Conservation (phyloP, 768 basidiomycete species). For the Amanita inopinata region DNA sequence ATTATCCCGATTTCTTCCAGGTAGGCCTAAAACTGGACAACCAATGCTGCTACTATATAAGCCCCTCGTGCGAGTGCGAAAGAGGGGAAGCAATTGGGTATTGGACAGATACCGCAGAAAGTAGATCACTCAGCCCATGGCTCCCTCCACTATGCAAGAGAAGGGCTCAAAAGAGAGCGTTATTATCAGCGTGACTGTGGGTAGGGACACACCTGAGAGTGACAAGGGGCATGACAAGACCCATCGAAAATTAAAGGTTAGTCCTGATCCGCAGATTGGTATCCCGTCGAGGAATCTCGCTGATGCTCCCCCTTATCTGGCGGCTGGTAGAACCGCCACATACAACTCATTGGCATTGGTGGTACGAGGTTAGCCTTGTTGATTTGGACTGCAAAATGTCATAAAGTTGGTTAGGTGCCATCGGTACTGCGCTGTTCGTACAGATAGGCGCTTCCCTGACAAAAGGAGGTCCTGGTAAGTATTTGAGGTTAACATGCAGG, state of each 20-base stretch:
- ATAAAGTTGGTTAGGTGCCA: slow-evolving; percentile 35
- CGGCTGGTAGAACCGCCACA: slow-evolving; percentile 32
- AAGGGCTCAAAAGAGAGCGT: background rate
- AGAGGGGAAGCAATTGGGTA: no score
- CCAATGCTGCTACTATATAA: no score
- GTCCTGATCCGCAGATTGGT: background rate
- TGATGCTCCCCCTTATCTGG: no score
- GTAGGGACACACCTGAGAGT: background rate
- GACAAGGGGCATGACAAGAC: slow-evolving; percentile 20
- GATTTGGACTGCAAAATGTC: slow-evolving; percentile 1
- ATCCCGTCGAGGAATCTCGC: background rate
- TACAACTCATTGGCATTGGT: slow-evolving; percentile 43
- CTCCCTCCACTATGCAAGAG: background rate
- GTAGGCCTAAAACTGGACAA: no score
- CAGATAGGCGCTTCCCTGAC: slow-evolving; percentile 56
- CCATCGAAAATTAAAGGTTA: slow-evolving; percentile 29
- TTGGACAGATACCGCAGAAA: no score
- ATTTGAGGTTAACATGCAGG: background rate
- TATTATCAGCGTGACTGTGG: background rate
- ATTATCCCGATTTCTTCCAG: no score
- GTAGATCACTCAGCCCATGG: no score
- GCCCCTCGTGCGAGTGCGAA: no score
- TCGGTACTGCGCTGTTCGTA: slow-evolving; percentile 68
- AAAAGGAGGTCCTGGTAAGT: slow-evolving; percentile 53
- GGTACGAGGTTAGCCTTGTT: slow-evolving; percentile 19